phyloP scores from a whole-genome alignment of 257 asterid species.

The Nicotiana tabacum region DNA sequence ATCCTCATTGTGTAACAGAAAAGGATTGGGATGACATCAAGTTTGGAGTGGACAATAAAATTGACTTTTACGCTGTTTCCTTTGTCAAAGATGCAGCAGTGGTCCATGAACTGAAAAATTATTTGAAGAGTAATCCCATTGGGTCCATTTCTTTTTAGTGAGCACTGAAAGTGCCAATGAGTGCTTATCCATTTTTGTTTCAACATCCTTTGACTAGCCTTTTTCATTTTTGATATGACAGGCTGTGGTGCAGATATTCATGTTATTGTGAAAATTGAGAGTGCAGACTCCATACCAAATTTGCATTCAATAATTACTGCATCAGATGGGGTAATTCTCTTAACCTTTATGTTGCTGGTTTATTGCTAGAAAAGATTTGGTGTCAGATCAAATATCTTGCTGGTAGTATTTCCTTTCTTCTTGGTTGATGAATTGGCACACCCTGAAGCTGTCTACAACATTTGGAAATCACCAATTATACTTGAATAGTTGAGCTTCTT shows the following conservation, averaged over 20 bases:
- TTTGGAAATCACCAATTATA: neutral
- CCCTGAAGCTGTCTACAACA: neutral
- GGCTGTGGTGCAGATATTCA: conserved; percentile 84
- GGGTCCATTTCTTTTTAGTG: neutral
- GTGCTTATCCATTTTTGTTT: neutral
- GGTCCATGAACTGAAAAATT: conserved; percentile 90
- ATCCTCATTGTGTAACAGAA: conserved; percentile 47
- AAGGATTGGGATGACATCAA: conserved; percentile 98
- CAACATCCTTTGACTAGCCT: neutral
- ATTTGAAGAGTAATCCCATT: conserved; percentile 54
- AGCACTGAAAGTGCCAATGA: conserved; percentile 2
- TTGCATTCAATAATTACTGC: conserved; percentile 86
- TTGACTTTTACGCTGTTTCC: conserved; percentile 95
- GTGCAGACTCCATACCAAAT: conserved; percentile 95
- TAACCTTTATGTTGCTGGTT: neutral
- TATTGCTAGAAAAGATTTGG: neutral
- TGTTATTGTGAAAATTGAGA: conserved; percentile 91
- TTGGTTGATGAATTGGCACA: neutral
- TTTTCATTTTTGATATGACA: conserved; percentile 16
- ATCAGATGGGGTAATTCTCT: conserved; percentile 82
- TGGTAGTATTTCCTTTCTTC: conserved; percentile 1
- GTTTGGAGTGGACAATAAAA: conserved; percentile 91
- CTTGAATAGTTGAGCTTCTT: neutral
- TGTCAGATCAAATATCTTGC: neutral
- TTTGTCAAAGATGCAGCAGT: conserved; percentile 98